Evolutionary conservation across 768 basidiomycete genomes (phyloP), one percentile per base, ranked within the genome.

Genomic region (Collybia sordida): DNA sequence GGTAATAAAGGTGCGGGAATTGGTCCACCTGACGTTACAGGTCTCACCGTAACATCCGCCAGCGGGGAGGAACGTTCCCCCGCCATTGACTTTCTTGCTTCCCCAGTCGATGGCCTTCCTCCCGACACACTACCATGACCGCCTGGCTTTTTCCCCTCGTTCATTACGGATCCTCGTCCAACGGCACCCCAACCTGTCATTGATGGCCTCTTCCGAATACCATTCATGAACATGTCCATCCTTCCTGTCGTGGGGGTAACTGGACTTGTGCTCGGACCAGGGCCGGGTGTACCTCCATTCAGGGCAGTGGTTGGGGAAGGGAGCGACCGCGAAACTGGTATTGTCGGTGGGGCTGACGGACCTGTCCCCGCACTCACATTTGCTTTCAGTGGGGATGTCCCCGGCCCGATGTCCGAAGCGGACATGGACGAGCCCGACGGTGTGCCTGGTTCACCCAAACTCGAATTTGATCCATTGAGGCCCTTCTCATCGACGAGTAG

Each of bases 191-290:
- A 11, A 14, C 44, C 45, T 27, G 47, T 48, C 41, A 64, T 59
- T 4, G 72, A 72, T 3, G 73, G 67, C 12, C 63, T 59, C 46
- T 68, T 65, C 25, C 67, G 66, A 11, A 74, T 53, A 25, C 65
- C 62, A 40, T 59, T 59, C 35, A 71, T 56, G 22, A 73, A 42
- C 38, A 11, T 11, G 31, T 31, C 65, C 64, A 27, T 47, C 59
- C 31, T 56, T 61, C 42, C 47, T 58, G 15, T 14, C 38, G 14
- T 11, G 14, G 43, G 19, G 23, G 9, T 17, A n/a, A 22, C 17
- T 11, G 28, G 7, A 38, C 45, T 44, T 28, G 39, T 27, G 9
- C 34, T 41, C 28, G 34, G 36, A 9, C 23, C 6, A 18, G 45
- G 21, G 25, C 37, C 43, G 9, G 51, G 24, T 14, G 14, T 14